Base-by-base conservation (phyloP, 202 grass and related monocot genomes). In the Carex arenaria region DNA sequence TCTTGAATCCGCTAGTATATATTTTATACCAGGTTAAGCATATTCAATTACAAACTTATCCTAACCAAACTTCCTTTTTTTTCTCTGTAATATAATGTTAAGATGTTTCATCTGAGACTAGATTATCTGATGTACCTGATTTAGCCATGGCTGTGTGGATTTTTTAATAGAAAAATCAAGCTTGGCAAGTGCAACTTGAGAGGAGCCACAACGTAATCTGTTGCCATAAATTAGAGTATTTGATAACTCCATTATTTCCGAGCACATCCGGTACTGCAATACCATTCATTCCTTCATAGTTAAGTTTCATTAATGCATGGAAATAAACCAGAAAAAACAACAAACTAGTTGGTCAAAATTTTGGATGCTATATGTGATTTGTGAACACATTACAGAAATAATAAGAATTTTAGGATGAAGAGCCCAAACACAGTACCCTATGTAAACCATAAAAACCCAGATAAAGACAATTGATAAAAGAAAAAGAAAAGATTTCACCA, bases 241-340 rank as follows among this genome's bases (percentile, higher is more conserved):
- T 28, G 92, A 91, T 9, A 98, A 88, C 80, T 93, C 92, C 95
- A 98, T 98, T 84, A 98, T 98, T 87, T 92, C 90, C 81, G 87
- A 86, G 88, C 90, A 94, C 95, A 98, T 98, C 57, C 95, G 89
- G 69, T 98, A 98, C 95, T 98, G 67, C 91, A 91, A 79, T 65
- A 89, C 73, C 70, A 83, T 43, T 83, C 52, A 49, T 38, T 47
- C 20, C 52, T 30, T 23, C 12, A 85, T 56, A 90, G 57, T 86
- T 86, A 64, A 78, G 26, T 75, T 64, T 59, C 56, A 82, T 32
- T 80, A 73, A 34, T 8, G 7, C 8, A 77, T 59, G 52, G 47
- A 47, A 5, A 22, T 45, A 11, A 49, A 42, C 81, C 84, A 38
- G 30, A 84, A 17, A 80, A 69, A 84, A 52, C 47, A 82, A 31